Evolutionary conservation across 495 filamentous ascomycete genomes (phyloP).

Genomic region (Echria macrotheca): DNA sequence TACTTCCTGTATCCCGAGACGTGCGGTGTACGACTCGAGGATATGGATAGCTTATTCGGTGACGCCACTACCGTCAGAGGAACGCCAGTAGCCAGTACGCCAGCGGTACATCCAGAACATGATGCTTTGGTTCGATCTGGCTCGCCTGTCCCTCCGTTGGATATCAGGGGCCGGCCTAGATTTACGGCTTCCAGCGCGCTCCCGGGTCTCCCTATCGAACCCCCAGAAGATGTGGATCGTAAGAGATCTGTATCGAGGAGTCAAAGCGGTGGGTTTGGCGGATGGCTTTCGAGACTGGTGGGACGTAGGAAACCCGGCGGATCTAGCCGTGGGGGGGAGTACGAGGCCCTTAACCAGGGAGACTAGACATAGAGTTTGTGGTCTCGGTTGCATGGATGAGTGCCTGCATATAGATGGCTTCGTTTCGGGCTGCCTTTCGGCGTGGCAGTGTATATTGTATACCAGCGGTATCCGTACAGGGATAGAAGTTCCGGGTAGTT

Average conservation of each 20-base stretch:
- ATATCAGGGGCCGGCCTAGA: conserved; percentile 50
- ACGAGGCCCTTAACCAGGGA: conserved; percentile 38
- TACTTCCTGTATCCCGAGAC: conserved; percentile 98
- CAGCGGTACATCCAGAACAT: conserved; percentile 52
- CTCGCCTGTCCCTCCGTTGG: conserved; percentile 75
- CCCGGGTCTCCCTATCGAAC: conserved; percentile 36
- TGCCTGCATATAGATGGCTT: conserved; percentile 35
- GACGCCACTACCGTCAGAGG: conserved; percentile 73
- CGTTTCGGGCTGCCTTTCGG: neutral
- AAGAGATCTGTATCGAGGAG: conserved; percentile 21
- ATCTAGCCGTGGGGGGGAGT: conserved; percentile 31
- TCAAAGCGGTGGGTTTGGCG: conserved; percentile 35
- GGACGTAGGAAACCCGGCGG: conserved; percentile 20
- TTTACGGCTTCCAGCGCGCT: conserved; percentile 31
- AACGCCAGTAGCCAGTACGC: conserved; percentile 49
- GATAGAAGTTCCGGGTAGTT: no score
- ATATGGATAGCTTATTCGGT: conserved; percentile 89
- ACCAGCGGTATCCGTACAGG: no score
- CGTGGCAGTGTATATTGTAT: no score
- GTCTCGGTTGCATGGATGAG: conserved; percentile 9
- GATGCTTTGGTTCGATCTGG: conserved; percentile 65
- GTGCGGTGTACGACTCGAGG: conserved; percentile 87
- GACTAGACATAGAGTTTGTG: conserved; percentile 24
- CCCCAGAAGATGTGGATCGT: conserved; percentile 29
- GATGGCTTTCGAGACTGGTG: conserved; percentile 46